Conservation (phyloP, 176 grass and related monocot genomes). For the Puccinellia tenuiflora region DNA sequence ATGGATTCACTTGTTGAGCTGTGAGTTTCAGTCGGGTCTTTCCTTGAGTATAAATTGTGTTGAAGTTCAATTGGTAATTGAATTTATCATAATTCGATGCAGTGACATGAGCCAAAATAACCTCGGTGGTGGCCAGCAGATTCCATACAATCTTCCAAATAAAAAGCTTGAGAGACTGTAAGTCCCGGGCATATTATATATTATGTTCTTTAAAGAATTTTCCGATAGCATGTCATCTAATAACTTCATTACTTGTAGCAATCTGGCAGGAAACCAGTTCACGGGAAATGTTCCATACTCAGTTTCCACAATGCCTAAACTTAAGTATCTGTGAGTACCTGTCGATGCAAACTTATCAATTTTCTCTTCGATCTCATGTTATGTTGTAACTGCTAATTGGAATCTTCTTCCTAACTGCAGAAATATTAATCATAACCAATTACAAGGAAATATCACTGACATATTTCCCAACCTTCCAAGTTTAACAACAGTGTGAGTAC, state of each 20-base stretch:
- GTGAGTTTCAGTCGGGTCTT: slow-evolving; percentile 43
- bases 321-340: slow-evolving; percentile 65
- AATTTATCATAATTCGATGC: slow-evolving; percentile 31
- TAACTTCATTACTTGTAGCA: slow-evolving; percentile 42
- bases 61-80: background rate
- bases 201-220: background rate
- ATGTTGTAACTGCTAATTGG: slow-evolving; percentile 22
- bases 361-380: background rate
- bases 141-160: slow-evolving; percentile 86
- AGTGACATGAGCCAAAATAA: slow-evolving; percentile 92
- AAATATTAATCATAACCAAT: slow-evolving; percentile 78
- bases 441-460: slow-evolving; percentile 83
- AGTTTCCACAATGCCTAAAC: slow-evolving; percentile 62
- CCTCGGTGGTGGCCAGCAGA: slow-evolving; percentile 58
- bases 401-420: slow-evolving; percentile 33
- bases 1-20: slow-evolving; percentile 78
- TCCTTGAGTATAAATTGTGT: slow-evolving; percentile 4
- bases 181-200: slow-evolving; percentile 14
- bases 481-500: slow-evolving; percentile 72
- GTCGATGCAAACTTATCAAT: background rate
- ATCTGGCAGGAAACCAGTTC: slow-evolving; percentile 76
- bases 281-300: slow-evolving; percentile 61
- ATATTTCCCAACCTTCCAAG: slow-evolving; percentile 64
- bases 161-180: slow-evolving; percentile 80
- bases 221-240: background rate